phyloP scores from a whole-genome alignment of 768 basidiomycete species.

The Leucocoprinus birnbaumii region DNA sequence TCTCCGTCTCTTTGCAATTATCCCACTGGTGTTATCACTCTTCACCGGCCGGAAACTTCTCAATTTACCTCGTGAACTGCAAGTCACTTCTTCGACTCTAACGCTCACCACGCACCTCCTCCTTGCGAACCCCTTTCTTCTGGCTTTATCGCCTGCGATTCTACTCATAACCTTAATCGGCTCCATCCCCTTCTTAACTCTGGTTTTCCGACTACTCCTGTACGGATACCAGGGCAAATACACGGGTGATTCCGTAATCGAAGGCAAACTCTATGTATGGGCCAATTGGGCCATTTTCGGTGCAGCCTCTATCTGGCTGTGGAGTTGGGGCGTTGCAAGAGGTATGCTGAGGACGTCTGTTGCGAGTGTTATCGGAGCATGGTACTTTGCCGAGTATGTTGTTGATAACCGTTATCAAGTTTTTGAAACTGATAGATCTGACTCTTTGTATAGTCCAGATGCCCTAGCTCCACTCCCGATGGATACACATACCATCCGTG shows the following conservation, averaged over 20 bases:
- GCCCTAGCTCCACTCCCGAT: conserved; percentile 42
- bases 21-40: conserved; percentile 69
- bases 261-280: conserved; percentile 39
- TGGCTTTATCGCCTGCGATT: conserved; percentile 71
- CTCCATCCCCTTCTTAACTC: conserved; percentile 77
- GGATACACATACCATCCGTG: conserved; percentile 73
- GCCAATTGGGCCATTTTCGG: conserved; percentile 44
- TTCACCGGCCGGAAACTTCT: conserved; percentile 71
- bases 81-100: conserved; percentile 57
- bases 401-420: background rate
- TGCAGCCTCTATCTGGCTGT: conserved; percentile 60
- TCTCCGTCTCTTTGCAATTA: conserved; percentile 73
- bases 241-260: conserved; percentile 23
- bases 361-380: conserved; percentile 84
- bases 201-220: conserved; percentile 75
- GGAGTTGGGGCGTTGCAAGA: conserved; percentile 79
- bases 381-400: conserved; percentile 75
- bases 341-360: conserved; percentile 75
- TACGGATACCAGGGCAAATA: conserved; percentile 46
- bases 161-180: conserved; percentile 64
- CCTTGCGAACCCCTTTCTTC: conserved; percentile 68
- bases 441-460: conserved; percentile 26
- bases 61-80: conserved; percentile 67
- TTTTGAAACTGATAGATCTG: background rate
- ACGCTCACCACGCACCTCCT: conserved; percentile 68